Base-by-base conservation (phyloP, 73 alveolate species). In the Paramecium tetraurelia region DNA sequence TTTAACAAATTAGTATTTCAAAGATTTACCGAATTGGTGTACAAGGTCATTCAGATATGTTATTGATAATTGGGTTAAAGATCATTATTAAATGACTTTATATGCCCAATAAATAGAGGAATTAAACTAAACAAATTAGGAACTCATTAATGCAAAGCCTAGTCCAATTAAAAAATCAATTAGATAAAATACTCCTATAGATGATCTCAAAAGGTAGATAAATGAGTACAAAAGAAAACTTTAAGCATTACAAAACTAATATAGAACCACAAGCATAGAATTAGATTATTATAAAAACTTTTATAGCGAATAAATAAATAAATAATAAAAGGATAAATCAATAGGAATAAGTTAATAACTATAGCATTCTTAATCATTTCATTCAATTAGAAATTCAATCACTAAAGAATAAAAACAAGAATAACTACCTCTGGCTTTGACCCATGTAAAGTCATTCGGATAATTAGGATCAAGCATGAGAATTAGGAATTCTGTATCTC, bases 21-120 rank as follows among this genome's bases (percentile, higher is more conserved):
- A 75, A 75, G 87, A 75, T 21, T 38, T 75, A 75, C 87, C 87
- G 16, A 41, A 75, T 38, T 75, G 87, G 87, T 38, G 58, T 24
- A 75, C 59, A 35, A 75, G 59, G 38, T 38, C 87, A 38, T 75
- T 75, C n/a, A 75, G 87, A 35, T 75, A 75, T 41, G 59, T 41
- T 9, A 38, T 75, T 6, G 87, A 75, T 35, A 75, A 41, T 41
- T 75, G 87, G 87, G 59, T 75, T 16, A 38, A 75, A 20, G 36
- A 33, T 75, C 59, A 75, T 20, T 75, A 5, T 38, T 33, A 36
- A 20, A 75, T 63, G 87, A 36, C 38, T 8, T 41, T 29, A 75
- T 35, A 75, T 16, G 59, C 58, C 18, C 12, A 75, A 20, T 75
- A 38, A 20, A 35, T 75, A 75, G 59, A 38, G 9, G 87, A 75